Percentiles rank a stretch among this genome's conserved stretches.
phyloP scores from a whole-genome alignment of 2,329 filamentous ascomycete genomes.

The Monosporascus cannonballus region DNA sequence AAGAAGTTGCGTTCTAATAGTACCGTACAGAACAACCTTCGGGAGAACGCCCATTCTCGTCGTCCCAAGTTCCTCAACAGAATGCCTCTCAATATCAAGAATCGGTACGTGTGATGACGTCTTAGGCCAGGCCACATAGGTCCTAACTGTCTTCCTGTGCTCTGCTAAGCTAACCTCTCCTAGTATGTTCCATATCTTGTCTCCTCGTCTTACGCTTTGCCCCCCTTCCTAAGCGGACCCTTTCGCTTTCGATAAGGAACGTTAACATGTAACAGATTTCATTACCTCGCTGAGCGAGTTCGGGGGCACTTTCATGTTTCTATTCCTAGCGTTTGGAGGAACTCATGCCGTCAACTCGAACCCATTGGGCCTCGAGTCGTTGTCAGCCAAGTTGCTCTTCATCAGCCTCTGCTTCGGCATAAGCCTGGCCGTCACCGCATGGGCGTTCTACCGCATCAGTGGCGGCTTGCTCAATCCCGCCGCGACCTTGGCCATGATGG shows the following conservation, averaged over 20 bases:
- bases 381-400: constrained; percentile 24
- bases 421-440: constrained; percentile 32
- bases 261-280: constrained; percentile 5
- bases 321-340: constrained; percentile 27
- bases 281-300: constrained; percentile 25
- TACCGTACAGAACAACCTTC: too few relatives aligned
- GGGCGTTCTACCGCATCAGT: constrained; percentile 33
- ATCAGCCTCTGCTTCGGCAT: constrained; percentile 31
- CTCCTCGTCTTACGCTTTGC: neutral
- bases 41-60: neutral
- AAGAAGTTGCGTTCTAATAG: too few relatives aligned
- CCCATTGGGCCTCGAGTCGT: constrained; percentile 10
- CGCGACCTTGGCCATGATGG: constrained; percentile 13
- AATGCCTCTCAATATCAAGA: neutral
- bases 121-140: too few relatives aligned
- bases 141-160: neutral
- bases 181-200: neutral
- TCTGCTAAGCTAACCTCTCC: neutral
- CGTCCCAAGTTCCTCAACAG: neutral
- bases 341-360: constrained; percentile 25
- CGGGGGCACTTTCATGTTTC: constrained; percentile 27
- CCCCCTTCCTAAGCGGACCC: neutral
- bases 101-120: neutral
- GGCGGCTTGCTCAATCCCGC: constrained; percentile 18
- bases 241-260: neutral